Conservation (phyloP, 306 rosid genomes). For the Carpinus viminea region DNA sequence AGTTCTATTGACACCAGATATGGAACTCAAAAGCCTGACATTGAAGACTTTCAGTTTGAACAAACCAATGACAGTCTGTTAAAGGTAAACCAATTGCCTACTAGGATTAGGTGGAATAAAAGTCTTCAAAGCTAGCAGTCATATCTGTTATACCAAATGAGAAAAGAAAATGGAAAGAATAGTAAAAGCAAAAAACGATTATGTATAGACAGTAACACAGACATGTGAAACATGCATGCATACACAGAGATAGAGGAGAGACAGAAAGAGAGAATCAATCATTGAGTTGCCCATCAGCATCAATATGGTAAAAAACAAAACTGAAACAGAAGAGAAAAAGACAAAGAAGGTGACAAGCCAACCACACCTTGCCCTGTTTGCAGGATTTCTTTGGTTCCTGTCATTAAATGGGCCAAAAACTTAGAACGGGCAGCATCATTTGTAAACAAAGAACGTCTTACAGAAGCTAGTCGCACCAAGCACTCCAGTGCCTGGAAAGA, state of each 20-base stretch:
- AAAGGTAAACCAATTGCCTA: background rate
- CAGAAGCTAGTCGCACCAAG: constrained; percentile 99
- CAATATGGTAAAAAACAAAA: constrained; percentile 1
- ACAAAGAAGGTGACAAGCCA: constrained; percentile 38
- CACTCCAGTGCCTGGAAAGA: constrained; percentile 96
- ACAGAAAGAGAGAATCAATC: background rate
- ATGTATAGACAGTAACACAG: background rate
- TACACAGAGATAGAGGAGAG: background rate
- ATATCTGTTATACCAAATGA: background rate
- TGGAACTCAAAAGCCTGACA: background rate
- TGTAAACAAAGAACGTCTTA: constrained; percentile 96
- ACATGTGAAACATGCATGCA: background rate
- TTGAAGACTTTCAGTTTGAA: background rate
- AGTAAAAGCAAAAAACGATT: background rate
- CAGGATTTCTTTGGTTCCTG: constrained; percentile 98
- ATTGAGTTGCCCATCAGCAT: constrained; percentile 17
- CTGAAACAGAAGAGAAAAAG: constrained; percentile 12
- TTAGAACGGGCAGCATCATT: constrained; percentile 96
- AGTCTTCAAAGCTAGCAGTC: background rate
- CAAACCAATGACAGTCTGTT: background rate
- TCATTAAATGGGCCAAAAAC: constrained; percentile 98
- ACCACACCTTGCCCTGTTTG: constrained; percentile 97
- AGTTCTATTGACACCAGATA: background rate
- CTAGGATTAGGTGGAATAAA: background rate
- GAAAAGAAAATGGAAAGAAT: background rate